These are phyloP conservation scores for Syzygium oleosum DNA, from an alignment of 345 rosid species.

Conservation along the genomic window DNA sequence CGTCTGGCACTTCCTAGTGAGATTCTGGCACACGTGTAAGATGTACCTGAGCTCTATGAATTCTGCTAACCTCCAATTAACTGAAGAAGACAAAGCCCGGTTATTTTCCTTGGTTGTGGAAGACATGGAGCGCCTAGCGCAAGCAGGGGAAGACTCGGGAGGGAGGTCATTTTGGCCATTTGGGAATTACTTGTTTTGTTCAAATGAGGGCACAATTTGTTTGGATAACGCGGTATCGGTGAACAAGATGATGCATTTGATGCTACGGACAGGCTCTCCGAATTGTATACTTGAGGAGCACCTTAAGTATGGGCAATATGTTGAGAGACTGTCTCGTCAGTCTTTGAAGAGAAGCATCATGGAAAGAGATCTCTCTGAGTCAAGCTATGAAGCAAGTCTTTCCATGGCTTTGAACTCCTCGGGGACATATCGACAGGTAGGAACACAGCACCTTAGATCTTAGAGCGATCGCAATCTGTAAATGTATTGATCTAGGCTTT, in stretches of 20 bases:
- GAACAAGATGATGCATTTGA: slow-evolving; percentile 38
- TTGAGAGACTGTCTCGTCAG: slow-evolving; percentile 29
- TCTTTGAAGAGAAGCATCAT: slow-evolving; percentile 33
- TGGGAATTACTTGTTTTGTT: slow-evolving; percentile 68
- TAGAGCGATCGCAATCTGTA: background rate
- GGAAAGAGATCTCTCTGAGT: slow-evolving; percentile 28
- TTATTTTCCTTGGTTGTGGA: slow-evolving; percentile 8
- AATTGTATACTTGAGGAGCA: slow-evolving; percentile 42
- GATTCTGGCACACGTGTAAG: slow-evolving; percentile 21
- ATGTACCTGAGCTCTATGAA: slow-evolving; percentile 2
- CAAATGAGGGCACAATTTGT: slow-evolving; percentile 68
- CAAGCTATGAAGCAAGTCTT: slow-evolving; percentile 58
- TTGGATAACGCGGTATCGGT: slow-evolving; percentile 46
- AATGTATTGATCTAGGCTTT: background rate
- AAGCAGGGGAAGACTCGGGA: slow-evolving; percentile 2
- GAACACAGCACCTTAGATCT: background rate
- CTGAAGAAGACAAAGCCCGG: slow-evolving; percentile 2
- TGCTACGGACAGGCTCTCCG: slow-evolving; percentile 25
- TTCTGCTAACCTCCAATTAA: background rate
- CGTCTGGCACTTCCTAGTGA: slow-evolving; percentile 12
- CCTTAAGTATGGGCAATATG: slow-evolving; percentile 49
- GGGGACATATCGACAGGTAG: slow-evolving; percentile 37
- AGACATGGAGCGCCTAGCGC: slow-evolving; percentile 2
- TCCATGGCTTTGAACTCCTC: slow-evolving; percentile 62
- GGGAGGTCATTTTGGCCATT: slow-evolving; percentile 45